Conservation (phyloP, 257 asterid species). For the Schizonepeta tenuifolia region DNA sequence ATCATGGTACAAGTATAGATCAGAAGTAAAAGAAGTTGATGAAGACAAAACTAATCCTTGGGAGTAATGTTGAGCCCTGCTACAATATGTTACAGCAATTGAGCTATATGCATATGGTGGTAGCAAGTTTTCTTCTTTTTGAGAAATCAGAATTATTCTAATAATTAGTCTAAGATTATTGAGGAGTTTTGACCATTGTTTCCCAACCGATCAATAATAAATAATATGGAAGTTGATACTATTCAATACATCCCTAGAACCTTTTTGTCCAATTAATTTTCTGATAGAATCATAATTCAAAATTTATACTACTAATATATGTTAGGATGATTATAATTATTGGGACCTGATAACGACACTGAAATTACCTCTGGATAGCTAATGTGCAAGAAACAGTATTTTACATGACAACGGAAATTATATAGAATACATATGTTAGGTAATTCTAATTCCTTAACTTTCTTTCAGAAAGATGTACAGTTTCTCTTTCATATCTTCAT, state of each 20-base stretch:
- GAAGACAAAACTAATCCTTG: constrained; percentile 9
- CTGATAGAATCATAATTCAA: neutral
- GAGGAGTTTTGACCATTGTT: constrained; percentile 24
- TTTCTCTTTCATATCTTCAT: neutral
- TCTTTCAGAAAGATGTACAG: neutral
- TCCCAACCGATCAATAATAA: neutral
- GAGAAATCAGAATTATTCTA: constrained; percentile 1
- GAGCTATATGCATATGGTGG: neutral
- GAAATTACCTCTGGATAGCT: neutral
- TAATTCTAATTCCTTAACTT: neutral
- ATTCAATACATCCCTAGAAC: neutral
- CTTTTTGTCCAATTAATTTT: constrained; percentile 4
- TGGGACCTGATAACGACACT: neutral
- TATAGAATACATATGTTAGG: neutral
- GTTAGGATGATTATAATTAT: neutral
- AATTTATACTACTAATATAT: neutral
- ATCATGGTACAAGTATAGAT: constrained; percentile 57
- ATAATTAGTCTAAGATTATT: neutral
- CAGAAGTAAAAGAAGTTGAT: constrained; percentile 36
- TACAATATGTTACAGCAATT: neutral
- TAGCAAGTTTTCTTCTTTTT: neutral
- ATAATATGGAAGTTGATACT: constrained; percentile 17
- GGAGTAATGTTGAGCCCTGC: constrained; percentile 9
- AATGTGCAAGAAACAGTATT: neutral
- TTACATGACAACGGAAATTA: neutral